These are phyloP conservation scores for Ceratobasidium sp. DNA, from an alignment of 1,284 basidiomycete species.

Conservation along the genomic window DNA sequence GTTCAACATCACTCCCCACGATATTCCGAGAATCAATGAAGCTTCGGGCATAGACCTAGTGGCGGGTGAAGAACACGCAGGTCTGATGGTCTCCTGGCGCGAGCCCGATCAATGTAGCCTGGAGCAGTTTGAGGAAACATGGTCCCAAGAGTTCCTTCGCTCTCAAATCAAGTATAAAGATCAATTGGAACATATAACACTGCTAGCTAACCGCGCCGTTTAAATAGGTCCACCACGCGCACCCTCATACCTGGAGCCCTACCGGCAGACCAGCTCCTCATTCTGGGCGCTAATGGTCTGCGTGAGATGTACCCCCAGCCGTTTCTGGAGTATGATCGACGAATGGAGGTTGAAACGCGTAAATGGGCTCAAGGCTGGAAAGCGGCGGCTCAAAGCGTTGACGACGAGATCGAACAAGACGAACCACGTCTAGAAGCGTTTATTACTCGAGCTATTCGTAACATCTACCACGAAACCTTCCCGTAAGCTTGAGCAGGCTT, in stretches of 20 bases:
- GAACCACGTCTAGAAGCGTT: background rate
- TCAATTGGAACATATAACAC: too few relatives aligned
- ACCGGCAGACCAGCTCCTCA: background rate
- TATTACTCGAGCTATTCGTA: background rate
- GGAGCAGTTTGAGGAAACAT: background rate
- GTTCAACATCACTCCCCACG: background rate
- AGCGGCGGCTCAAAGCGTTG: background rate
- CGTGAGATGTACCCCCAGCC: constrained; percentile 9
- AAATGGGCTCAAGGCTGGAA: background rate
- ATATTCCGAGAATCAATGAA: background rate
- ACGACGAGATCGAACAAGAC: constrained; percentile 18
- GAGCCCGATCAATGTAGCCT: background rate
- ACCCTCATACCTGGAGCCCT: constrained; percentile 7
- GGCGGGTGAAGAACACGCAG: constrained; percentile 27
- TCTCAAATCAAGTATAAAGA: background rate
- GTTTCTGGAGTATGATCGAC: constrained; percentile 3
- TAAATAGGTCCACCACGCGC: background rate
- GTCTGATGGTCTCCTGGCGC: background rate
- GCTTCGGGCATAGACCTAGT: background rate
- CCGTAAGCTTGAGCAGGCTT: constrained; percentile 8
- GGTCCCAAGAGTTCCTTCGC: background rate
- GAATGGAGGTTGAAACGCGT: background rate
- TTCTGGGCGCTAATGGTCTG: constrained; percentile 21
- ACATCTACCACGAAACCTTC: background rate
- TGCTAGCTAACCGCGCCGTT: too few relatives aligned